A percentile compares a stretch with the other conserved stretches of the same genome.
phyloP scores from a whole-genome alignment of 2,329 filamentous ascomycete genomes.

The Calonectria hongkongensis region DNA sequence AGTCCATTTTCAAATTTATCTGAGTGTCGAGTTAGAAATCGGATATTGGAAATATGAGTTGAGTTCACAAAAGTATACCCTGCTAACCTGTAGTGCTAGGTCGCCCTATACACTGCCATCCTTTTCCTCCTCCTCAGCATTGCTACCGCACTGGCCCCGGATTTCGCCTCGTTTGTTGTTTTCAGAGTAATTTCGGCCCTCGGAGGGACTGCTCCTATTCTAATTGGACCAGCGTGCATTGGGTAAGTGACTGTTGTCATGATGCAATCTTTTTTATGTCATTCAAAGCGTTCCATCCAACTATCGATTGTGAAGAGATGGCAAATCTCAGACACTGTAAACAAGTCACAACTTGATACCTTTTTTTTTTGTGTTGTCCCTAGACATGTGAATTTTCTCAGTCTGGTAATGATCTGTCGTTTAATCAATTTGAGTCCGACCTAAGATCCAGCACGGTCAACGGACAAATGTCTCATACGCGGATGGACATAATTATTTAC shows the following conservation, averaged over 20 bases:
- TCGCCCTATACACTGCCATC: slow-evolving; percentile 72
- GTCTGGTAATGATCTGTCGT: background rate
- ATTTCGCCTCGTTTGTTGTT: slow-evolving; percentile 82
- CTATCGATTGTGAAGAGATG: background rate
- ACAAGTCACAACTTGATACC: background rate
- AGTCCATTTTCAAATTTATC: background rate
- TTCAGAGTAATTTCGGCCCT: slow-evolving; percentile 85
- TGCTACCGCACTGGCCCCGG: slow-evolving; percentile 82
- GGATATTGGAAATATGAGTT: background rate
- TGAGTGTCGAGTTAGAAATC: background rate
- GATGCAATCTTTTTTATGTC: background rate
- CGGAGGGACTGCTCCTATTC: slow-evolving; percentile 83
- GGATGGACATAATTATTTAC: slow-evolving; percentile 4
- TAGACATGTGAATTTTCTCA: background rate
- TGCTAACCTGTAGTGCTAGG: slow-evolving; percentile 45
- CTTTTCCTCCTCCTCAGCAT: slow-evolving; percentile 82
- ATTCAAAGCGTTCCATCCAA: background rate
- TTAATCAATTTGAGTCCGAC: slow-evolving; percentile 23
- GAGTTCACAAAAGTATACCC: background rate
- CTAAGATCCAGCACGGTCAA: background rate
- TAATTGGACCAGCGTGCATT: slow-evolving; percentile 82
- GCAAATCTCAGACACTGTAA: background rate
- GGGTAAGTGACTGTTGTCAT: slow-evolving; percentile 64
- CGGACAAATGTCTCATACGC: slow-evolving; percentile 1
- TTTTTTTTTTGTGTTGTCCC: background rate